Base-by-base conservation (phyloP, 2,329 filamentous ascomycete species). In the Cercospora zeina region DNA sequence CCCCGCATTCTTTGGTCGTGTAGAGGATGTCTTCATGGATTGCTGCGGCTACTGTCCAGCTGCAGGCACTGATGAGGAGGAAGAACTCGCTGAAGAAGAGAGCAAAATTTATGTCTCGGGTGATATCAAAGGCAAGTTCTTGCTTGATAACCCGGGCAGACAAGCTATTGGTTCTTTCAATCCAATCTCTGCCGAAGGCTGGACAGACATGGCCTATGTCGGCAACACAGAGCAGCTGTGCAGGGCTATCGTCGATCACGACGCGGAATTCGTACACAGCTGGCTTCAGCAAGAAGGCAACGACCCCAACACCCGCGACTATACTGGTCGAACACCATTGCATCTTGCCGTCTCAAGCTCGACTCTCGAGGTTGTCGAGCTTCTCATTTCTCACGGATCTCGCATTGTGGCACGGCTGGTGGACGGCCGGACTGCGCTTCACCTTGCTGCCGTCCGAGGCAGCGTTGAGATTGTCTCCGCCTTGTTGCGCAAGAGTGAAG, bases 191-290 rank as follows among this genome's bases (percentile, higher is more conserved):
- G 87, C 91, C 45, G 83, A 90, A 55, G 90, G 95, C 71, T 96
- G 91, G 90, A 95, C 91, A 0, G 89, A 93, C 67, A 95, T 96
- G 90, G 90, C 91, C 0, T 96, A 96, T 34, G 83, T 96, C 36
- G 89, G 90, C 10, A 90, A 92, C 67, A 93, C 90, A 1, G 86
- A 85, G 37, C 81, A 84, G 14, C 81, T 96, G 1, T 96, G 90
- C 70, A 88, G 92, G 71, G 91, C 89, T 0, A 96, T 96, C 61
- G 85, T 93, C 3, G 87, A 92, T 68, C 80, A 83, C 1, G 87
- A 96, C 73, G 68, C 88, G 2, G 86, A 90, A 37, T 83, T 85
- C 65, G 88, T 96, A 2, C 75, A 85, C 68, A 84, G 87, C 67
- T 96, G 90, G 87, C 76, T 84, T 10, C 80, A 80, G 4, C 85